Conservation (phyloP, 2,329 filamentous ascomycete genomes). For the Claviceps sp. region DNA sequence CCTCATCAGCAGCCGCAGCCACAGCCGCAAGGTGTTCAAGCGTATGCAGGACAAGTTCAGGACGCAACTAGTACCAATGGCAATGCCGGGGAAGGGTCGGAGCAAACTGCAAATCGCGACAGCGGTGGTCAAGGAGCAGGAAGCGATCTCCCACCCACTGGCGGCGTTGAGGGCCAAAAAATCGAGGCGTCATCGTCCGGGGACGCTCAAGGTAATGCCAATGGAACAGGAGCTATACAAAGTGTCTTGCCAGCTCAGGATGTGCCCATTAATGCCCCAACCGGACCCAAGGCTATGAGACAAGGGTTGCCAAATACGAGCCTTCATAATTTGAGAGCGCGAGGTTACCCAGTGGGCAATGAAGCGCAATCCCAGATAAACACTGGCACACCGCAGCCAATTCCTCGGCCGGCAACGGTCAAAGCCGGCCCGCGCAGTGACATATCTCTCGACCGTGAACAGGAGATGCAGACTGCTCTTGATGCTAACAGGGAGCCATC, state of each 20-base stretch:
- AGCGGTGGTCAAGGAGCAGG: constrained; percentile 4
- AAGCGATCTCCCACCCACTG: constrained; percentile 5
- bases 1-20: background rate
- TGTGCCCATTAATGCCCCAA: constrained; percentile 62
- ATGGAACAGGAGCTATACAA: constrained; percentile 16
- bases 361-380: constrained; percentile 21
- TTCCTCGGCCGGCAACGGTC: constrained; percentile 2
- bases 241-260: constrained; percentile 23
- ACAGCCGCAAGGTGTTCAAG: constrained; percentile 4
- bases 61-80: constrained; percentile 7
- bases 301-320: constrained; percentile 77
- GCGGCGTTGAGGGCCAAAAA: constrained; percentile 11
- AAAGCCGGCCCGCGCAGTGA: constrained; percentile 30
- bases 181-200: constrained; percentile 12
- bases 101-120: constrained; percentile 8
- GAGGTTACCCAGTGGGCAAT: constrained; percentile 33
- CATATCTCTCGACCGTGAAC: constrained; percentile 25
- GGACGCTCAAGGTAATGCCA: constrained; percentile 19
- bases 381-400: constrained; percentile 4
- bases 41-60: constrained; percentile 10
- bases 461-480: constrained; percentile 18
- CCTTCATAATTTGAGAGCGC: constrained; percentile 48
- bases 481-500: constrained; percentile 19
- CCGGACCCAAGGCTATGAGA: constrained; percentile 87
- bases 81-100: constrained; percentile 15